Evolutionary conservation across 495 filamentous ascomycete species (phyloP).

Genomic region (Aspergillus diversus): DNA sequence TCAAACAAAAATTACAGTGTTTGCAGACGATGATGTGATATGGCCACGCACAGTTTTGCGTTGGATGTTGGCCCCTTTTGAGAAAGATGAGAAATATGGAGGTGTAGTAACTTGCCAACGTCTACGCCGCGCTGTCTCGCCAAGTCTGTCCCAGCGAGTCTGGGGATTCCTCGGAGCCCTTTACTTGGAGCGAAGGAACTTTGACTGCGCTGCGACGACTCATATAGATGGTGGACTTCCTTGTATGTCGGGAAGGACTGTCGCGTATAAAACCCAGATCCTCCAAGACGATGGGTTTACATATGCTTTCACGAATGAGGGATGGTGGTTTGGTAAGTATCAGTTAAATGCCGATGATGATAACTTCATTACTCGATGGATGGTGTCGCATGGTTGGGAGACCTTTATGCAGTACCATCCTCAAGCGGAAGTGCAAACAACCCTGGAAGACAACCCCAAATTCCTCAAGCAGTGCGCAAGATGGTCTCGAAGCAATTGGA

Average conservation of each 20-base stretch:
- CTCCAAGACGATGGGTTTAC: constrained; percentile 77
- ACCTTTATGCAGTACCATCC: constrained; percentile 77
- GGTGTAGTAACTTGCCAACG: constrained; percentile 84
- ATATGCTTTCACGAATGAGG: constrained; percentile 70
- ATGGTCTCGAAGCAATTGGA: constrained; percentile 82
- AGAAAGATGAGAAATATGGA: constrained; percentile 69
- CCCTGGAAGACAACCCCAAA: constrained; percentile 70
- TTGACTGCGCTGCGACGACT: constrained; percentile 86
- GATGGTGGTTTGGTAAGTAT: constrained; percentile 67
- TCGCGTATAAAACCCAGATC: constrained; percentile 80
- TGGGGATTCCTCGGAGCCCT: constrained; percentile 81
- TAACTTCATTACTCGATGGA: constrained; percentile 82
- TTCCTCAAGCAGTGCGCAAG: constrained; percentile 79
- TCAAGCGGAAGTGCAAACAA: constrained; percentile 75
- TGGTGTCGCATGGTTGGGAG: constrained; percentile 75
- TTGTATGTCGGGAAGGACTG: constrained; percentile 85
- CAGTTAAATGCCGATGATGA: constrained; percentile 83
- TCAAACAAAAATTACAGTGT: constrained; percentile 71
- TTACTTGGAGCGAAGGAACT: constrained; percentile 84
- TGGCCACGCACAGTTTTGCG: constrained; percentile 77
- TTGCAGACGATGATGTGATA: constrained; percentile 87
- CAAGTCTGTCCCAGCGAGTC: constrained; percentile 57
- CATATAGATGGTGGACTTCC: constrained; percentile 84
- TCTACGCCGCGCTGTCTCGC: constrained; percentile 64
- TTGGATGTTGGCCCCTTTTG: constrained; percentile 86